Evolutionary conservation across 1,139 yeast genomes (phyloP).

Genomic region (Candida dubliniensis): DNA sequence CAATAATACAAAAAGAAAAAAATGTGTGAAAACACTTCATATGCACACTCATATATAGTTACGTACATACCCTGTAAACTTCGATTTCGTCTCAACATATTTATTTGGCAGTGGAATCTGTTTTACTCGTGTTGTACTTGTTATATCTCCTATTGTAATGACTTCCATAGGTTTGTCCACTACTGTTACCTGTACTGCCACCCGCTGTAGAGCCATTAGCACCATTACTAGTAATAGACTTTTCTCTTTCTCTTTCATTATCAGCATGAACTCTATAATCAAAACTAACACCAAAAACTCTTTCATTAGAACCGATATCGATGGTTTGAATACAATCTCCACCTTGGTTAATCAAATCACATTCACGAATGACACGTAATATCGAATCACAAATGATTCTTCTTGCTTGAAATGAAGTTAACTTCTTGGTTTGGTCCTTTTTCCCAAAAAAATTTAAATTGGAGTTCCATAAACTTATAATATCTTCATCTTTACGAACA

Average conservation of each 20-base stretch:
- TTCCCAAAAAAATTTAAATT: conserved; percentile 35
- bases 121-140: neutral
- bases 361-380: conserved; percentile 47
- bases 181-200: neutral
- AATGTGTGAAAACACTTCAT: no score
- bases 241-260: conserved; percentile 19
- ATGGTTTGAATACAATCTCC: conserved; percentile 31
- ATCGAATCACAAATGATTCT: conserved; percentile 51
- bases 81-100: neutral
- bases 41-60: no score
- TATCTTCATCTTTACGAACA: conserved; percentile 51
- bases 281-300: conserved; percentile 46
- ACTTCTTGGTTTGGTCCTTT: conserved; percentile 24
- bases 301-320: conserved; percentile 38
- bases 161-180: conserved; percentile 3
- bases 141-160: conserved; percentile 5
- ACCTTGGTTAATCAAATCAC: conserved; percentile 43
- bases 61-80: no score
- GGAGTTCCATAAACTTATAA: conserved; percentile 55
- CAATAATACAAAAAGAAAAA: no score
- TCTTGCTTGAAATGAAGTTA: conserved; percentile 48
- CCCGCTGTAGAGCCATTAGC: neutral
- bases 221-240: neutral
- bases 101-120: neutral
- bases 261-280: conserved; percentile 49